A percentile compares a stretch with the other conserved stretches of the same genome.
These are phyloP conservation scores for Elsinoe australis DNA, from an alignment of 2,329 filamentous ascomycete genomes.

Conservation along the genomic window DNA sequence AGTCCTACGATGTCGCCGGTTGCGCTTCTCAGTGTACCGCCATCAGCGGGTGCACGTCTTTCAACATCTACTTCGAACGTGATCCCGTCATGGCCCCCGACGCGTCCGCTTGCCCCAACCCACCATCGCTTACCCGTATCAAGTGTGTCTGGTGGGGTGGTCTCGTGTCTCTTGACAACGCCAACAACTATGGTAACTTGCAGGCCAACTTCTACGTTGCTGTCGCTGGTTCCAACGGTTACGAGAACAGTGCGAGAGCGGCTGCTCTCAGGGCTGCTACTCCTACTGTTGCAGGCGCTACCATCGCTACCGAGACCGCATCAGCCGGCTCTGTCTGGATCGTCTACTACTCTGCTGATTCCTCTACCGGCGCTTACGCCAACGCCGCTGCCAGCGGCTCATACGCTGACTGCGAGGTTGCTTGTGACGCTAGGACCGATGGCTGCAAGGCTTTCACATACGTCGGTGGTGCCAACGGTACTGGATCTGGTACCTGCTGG, in stretches of 20 bases:
- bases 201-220: conserved; percentile 28
- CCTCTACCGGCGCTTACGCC: conserved; percentile 16
- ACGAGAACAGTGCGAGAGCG: conserved; percentile 24
- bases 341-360: conserved; percentile 19
- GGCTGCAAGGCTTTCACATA: conserved; percentile 21
- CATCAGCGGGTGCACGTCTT: conserved; percentile 20
- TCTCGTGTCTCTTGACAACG: conserved; percentile 19
- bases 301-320: conserved; percentile 8
- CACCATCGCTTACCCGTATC: conserved; percentile 19
- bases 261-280: background rate
- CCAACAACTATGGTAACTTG: conserved; percentile 20
- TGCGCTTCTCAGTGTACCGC: conserved; percentile 26
- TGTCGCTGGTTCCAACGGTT: conserved; percentile 30
- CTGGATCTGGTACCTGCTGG: conserved; percentile 17
- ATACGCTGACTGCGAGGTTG: conserved; percentile 18
- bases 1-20: conserved; percentile 25
- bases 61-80: conserved; percentile 25
- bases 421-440: conserved; percentile 16
- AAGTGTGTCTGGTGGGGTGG: conserved; percentile 22
- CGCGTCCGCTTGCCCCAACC: conserved; percentile 22
- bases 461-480: conserved; percentile 17
- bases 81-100: conserved; percentile 18
- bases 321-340: conserved; percentile 7
- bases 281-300: conserved; percentile 7
- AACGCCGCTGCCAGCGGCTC: conserved; percentile 16